Evolutionary conservation across 31 red algal species (phyloP).

Genomic region (Odonthalia washingtoniensis): DNA sequence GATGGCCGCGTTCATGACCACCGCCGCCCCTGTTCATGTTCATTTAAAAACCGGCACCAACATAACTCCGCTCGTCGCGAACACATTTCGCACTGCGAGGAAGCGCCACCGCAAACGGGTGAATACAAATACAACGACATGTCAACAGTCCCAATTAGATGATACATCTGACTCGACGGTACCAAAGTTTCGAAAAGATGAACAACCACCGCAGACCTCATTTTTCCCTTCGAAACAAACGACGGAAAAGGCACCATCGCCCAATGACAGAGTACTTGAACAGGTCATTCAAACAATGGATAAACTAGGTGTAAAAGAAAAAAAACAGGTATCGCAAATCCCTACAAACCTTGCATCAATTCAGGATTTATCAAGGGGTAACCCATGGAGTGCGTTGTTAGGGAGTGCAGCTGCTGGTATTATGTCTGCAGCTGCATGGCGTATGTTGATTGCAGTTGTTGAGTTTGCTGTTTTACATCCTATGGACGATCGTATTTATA

Average conservation of each 20-base stretch:
- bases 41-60: no score
- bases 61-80: no score
- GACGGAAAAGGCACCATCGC: slow-evolving; percentile 17
- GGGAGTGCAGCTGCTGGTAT: slow-evolving; percentile 59
- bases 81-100: no score
- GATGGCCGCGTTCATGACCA: no score
- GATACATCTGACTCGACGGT: no score
- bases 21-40: no score
- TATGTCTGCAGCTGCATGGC: slow-evolving; percentile 65
- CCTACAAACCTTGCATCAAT: background rate
- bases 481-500: slow-evolving; percentile 57
- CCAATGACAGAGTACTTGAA: slow-evolving; percentile 62
- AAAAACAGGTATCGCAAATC: background rate
- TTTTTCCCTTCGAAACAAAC: no score
- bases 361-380: slow-evolving; percentile 63
- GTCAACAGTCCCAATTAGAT: no score
- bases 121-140: no score
- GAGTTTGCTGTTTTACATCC: slow-evolving; percentile 50
- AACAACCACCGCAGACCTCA: no score
- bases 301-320: slow-evolving; percentile 48
- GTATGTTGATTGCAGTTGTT: slow-evolving; percentile 13
- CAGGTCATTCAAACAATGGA: slow-evolving; percentile 64
- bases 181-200: no score
- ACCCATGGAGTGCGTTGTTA: slow-evolving; percentile 61
- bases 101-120: no score